Evolutionary conservation across 2,329 filamentous ascomycete genomes (phyloP).

Genomic region (Fusarium sp.): DNA sequence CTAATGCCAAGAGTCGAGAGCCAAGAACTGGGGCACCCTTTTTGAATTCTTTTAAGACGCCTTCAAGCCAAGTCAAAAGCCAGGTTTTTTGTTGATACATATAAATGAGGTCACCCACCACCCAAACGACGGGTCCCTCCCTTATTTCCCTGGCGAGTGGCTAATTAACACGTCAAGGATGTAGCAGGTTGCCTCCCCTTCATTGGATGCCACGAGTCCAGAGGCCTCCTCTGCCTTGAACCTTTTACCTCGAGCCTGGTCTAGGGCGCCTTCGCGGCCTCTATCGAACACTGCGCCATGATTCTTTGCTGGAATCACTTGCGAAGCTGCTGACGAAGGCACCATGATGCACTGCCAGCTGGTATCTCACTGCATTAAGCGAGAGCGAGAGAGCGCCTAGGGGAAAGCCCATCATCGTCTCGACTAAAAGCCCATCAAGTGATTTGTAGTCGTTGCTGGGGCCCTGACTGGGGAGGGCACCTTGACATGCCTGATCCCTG

Average conservation of each 20-base stretch:
- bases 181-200: slow-evolving; percentile 6
- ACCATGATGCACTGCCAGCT: background rate
- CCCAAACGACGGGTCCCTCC: background rate
- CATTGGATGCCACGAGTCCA: slow-evolving; percentile 6
- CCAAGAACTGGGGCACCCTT: slow-evolving; percentile 12
- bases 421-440: background rate
- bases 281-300: background rate
- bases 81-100: background rate
- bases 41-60: slow-evolving; percentile 2
- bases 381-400: background rate
- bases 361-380: background rate
- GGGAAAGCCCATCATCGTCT: background rate
- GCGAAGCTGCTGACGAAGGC: background rate
- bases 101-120: slow-evolving; percentile 21
- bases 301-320: background rate
- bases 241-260: background rate
- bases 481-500: background rate
- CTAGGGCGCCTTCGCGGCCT: background rate
- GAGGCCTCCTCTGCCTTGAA: slow-evolving; percentile 30
- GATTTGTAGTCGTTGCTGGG: background rate
- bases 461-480: background rate
- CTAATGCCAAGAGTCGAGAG: slow-evolving; percentile 20
- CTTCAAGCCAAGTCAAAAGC: background rate
- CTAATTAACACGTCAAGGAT: slow-evolving; percentile 26
- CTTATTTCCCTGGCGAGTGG: slow-evolving; percentile 24